Base-by-base conservation (phyloP, 306 rosid species). In the Spatholobus suberectus region DNA sequence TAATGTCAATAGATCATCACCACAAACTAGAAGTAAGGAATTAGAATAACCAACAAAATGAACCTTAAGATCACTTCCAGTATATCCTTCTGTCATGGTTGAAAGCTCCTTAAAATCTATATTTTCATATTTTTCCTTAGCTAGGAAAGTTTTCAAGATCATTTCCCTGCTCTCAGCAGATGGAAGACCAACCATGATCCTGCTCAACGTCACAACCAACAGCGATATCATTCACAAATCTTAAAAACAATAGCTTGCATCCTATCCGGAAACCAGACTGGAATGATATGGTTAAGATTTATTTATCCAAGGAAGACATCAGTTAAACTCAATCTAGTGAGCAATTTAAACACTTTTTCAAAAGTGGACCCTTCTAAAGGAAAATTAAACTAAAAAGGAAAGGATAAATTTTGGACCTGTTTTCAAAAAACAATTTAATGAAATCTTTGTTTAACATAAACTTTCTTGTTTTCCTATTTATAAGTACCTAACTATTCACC, bases 31-130 rank as follows among this genome's bases (percentile, higher is more conserved):
- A 52, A 41, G n/a, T 14, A 41, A 15, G 13, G 65, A 69, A 69
- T 20, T 5, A 66, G 73, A 74, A 18, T 11, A 21, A 67, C 14
- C 68, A 41, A 55, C 29, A 58, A 81, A 57, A 35, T 75, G 65
- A 74, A 93, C 97, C 96, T 93, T 93, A 14, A 93, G 93, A 88
- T 93, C 96, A 82, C 96, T 93, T 69, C 97, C 97, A 55, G 87
- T 91, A 43, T 84, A 93, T 69, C 97, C 96, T 78, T 91, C 92
- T 17, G 95, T 91, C 86, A 91, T 89, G 65, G 52, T 21, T 38
- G 90, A 88, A 24, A 91, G 93, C 85, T 89, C 93, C 68, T 89
- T 91, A 37, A 84, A 91, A 82, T 89, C 92, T 3, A 91, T 71
- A 85, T 81, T 86, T 76, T 88, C 91, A 21, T 81, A 83, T 40